Base-by-base conservation (phyloP, 768 basidiomycete genomes). In the Podaxis sp. region DNA sequence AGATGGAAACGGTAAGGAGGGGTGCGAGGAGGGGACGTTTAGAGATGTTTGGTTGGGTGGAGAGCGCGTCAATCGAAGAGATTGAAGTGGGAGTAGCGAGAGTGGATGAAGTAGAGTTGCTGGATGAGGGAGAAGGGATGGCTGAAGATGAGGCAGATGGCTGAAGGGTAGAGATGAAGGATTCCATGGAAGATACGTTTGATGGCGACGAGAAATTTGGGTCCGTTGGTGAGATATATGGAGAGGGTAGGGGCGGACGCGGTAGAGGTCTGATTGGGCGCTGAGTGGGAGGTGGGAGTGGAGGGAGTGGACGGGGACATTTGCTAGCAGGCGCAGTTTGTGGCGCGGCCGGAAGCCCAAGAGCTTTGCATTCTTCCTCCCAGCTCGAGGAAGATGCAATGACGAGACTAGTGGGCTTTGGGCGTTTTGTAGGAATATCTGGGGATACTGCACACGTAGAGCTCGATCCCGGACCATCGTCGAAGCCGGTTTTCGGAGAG, bases 221-320 rank as follows among this genome's bases (percentile, higher is more conserved):
- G 30, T 33, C 15, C 12, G 17, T 33, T 26, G 44, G 53, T 15
- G 61, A 48, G 19, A 30, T 54, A n/a, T 62, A 62, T 44, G 42
- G 42, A 36, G 61, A 53, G 6, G 61, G 59, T 33, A 26, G 11
- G 28, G 61, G 61, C 12, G 53, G 53, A 3, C 30, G 52, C 1
- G 61, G 61, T 9, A 62, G 53, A 54, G 61, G 61, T 17, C 61
- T 62, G n/a, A 55, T 49, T 30, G 30, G 22, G 42, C 61, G 61
- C 44, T 33, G 52, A 22, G 30, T 4, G 13, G 8, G 33, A 33
- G n/a, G 13, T 24, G 61, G 61, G 38, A 55, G 30, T 7, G 61
- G 53, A 26, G 61, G 61, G 22, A 62, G 53, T 1, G 61, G 61
- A 7, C 61, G 61, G 7, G 40, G 11, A 17, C 3, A 3, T 36